Evolutionary conservation across 345 rosid species (phyloP).

Genomic region (Eucalyptus polyanthemos): DNA sequence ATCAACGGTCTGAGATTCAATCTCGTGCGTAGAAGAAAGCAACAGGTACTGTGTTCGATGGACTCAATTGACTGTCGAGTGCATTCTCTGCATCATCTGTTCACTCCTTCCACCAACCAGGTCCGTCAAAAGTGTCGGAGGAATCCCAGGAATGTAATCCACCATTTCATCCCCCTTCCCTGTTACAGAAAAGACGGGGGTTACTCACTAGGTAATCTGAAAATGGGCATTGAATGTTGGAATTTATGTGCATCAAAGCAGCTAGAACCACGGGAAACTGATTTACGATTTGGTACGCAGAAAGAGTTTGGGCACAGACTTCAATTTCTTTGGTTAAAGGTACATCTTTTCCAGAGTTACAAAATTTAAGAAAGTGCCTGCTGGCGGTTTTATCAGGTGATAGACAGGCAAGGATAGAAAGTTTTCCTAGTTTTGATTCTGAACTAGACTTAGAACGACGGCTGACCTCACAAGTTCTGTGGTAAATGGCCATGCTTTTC

Average conservation of each 20-base stretch:
- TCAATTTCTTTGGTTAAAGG: not conserved
- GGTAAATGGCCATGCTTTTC: slow-evolving; percentile 3
- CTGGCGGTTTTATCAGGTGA: not conserved
- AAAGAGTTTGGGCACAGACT: not conserved
- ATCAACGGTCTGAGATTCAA: not conserved
- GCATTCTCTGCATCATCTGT: not conserved
- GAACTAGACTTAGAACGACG: not conserved
- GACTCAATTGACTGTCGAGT: not conserved
- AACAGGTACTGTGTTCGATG: not conserved
- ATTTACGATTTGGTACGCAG: not conserved
- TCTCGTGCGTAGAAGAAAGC: not conserved
- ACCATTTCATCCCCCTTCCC: too few species aligned
- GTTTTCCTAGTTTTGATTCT: not conserved
- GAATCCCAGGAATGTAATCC: not conserved
- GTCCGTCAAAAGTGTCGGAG: not conserved
- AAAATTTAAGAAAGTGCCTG: not conserved
- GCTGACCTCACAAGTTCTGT: slow-evolving; percentile 7
- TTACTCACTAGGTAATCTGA: not conserved
- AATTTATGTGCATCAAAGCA: not conserved
- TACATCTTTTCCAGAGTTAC: not conserved
- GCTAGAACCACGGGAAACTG: not conserved
- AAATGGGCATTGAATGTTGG: not conserved
- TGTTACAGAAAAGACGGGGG: not conserved
- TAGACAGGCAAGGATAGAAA: not conserved
- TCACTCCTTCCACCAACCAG: not conserved